Percentiles rank a stretch among this genome's conserved stretches.
Evolutionary conservation across 1,284 basidiomycete genomes (phyloP).

Genomic region (Nidula niveotomentosa): DNA sequence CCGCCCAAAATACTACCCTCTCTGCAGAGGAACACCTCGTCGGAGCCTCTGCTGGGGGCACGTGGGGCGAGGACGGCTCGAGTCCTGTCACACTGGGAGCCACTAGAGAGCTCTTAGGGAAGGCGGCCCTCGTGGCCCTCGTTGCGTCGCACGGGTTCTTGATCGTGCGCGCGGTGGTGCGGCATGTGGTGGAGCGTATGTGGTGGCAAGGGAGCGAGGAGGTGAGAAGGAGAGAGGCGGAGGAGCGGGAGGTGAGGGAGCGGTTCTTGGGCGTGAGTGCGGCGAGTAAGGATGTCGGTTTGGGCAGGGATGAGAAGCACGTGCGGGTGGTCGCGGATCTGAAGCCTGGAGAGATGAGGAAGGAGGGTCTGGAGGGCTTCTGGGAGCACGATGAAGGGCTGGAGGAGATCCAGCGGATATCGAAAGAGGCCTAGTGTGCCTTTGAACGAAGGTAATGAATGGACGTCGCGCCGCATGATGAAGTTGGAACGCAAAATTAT

Average conservation of each 20-base stretch:
- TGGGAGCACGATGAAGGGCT: conserved; percentile 53
- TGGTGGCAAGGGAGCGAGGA: conserved; percentile 76
- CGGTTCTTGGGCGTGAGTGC: conserved; percentile 43
- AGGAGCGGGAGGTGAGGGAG: conserved; percentile 64
- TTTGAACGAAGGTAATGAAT: no score
- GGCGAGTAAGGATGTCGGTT: conserved; percentile 18
- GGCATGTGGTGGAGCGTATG: conserved; percentile 70
- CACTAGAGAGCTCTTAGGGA: conserved; percentile 57
- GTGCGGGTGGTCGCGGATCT: conserved; percentile 17
- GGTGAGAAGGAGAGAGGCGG: conserved; percentile 51
- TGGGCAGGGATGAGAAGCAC: conserved; percentile 25
- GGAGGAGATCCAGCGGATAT: conserved; percentile 22
- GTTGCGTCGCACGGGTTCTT: conserved; percentile 82
- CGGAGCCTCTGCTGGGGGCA: conserved; percentile 12
- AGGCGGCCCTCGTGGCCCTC: conserved; percentile 75
- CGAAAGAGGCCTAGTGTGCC: conserved; percentile 17
- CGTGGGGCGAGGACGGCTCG: conserved; percentile 17
- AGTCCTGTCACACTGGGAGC: conserved; percentile 26
- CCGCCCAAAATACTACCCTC: conserved; percentile 4
- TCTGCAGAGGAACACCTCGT: conserved; percentile 22
- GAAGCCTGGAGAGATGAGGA: no score
- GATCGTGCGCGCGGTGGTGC: conserved; percentile 60
- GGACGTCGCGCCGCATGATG: no score
- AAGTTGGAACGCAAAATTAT: no score
- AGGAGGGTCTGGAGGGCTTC: conserved; percentile 33